Evolutionary conservation across 371 early-diverging fungal genomes (phyloP), one percentile per base, ranked within the genome.

Genomic region (Amoeboaphelidium protococcarum): DNA sequence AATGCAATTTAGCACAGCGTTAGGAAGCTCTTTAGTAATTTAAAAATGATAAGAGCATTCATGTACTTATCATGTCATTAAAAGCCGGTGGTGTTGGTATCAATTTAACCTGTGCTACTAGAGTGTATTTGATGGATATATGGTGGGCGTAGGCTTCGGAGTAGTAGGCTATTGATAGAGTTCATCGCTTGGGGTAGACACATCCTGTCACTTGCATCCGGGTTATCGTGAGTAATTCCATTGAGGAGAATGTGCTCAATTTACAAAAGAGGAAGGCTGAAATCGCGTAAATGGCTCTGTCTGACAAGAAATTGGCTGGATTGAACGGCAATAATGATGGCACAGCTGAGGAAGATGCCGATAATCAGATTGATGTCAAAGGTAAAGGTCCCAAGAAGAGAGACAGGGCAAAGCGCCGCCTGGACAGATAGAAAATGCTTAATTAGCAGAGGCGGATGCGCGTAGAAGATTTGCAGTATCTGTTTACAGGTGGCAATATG

Each of bases 61-160:
- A 52, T 2, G 73, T 87, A 2, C 58, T 91, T 21, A 59, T 91
- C 23, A 71, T 87, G 47, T 82, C 82, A 52, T 62, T 89, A 27
- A 75, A 78, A 51, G 81, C 86, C 23, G 78, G 80, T 42, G 88
- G 87, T 23, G 80, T 91, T 10, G 92, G 88, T 0, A 58, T 91
- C 26, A 88, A 88, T 53, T 52, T 91, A 51, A 82, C 83, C 0
- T 62, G 65, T 22, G 89, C 88, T 0, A 73, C 56, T 45, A 69
- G 76, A 1, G 81, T 82, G 55, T 57, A 74, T 54, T 55, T 74
- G 16, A 57, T 74, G 52, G 74, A 74, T 51, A 64, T 66, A 13
- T 69, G 70, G 54, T 54, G 45, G 58, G 59, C 52, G 40, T 50
- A 52, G 23, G 48, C 50, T 0, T 73, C 76, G n/a, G 79, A 82